Conservation (phyloP, 352 stramenopile species). For the Phytopythium delawarense region DNA sequence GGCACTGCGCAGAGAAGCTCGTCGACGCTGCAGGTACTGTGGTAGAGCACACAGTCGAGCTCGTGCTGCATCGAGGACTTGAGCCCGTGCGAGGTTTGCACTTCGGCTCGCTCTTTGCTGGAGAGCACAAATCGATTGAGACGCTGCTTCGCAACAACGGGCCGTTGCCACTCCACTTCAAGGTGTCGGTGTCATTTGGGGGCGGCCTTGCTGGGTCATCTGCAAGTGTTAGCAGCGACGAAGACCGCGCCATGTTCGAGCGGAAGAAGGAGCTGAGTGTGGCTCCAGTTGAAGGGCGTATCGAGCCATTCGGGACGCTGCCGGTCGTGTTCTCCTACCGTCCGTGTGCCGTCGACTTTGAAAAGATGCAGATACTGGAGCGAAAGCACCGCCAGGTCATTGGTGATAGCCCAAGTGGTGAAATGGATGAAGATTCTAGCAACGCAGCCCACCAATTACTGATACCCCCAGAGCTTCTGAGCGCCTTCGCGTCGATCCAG, state of each 20-base stretch:
- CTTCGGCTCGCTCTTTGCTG: constrained; percentile 72
- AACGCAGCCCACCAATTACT: background rate
- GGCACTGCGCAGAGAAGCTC: constrained; percentile 42
- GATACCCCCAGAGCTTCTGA: constrained; percentile 22
- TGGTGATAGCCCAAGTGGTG: background rate
- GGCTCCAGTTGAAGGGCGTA: constrained; percentile 39
- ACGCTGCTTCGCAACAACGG: constrained; percentile 78
- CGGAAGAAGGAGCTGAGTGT: constrained; percentile 67
- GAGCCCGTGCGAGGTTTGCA: constrained; percentile 46
- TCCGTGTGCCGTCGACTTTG: constrained; percentile 30
- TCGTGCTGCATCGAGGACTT: constrained; percentile 49
- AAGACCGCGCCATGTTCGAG: constrained; percentile 67
- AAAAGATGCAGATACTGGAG: constrained; percentile 23
- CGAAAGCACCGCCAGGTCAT: constrained; percentile 9
- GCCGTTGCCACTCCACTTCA: constrained; percentile 57
- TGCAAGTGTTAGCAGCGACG: constrained; percentile 17
- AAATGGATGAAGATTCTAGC: background rate
- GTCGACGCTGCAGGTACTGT: constrained; percentile 78
- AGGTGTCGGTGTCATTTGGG: constrained; percentile 48
- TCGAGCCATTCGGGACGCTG: constrained; percentile 56
- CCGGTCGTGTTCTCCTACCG: constrained; percentile 47
- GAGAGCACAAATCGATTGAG: constrained; percentile 51
- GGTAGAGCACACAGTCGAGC: constrained; percentile 84
- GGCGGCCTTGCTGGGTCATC: constrained; percentile 3
- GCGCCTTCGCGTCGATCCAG: constrained; percentile 69